Evolutionary conservation across 768 basidiomycete genomes (phyloP).

Genomic region (Paxillus involutus): DNA sequence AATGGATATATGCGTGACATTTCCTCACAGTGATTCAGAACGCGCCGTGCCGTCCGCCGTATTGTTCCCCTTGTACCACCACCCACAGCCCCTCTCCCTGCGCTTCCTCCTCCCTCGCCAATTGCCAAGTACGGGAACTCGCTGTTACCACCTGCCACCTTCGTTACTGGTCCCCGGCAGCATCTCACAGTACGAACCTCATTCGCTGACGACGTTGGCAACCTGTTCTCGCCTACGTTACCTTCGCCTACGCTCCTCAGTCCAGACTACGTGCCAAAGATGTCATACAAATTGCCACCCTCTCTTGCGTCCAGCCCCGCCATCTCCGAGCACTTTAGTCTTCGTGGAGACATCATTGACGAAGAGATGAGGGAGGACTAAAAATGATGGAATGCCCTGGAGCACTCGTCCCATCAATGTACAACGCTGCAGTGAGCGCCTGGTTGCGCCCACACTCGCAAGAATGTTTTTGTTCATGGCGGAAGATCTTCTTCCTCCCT

Average conservation of each 20-base stretch:
- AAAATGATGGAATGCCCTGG: slow-evolving; percentile 7
- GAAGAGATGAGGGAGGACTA: slow-evolving; percentile 24
- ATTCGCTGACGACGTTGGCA: not conserved
- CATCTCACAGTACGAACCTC: slow-evolving; percentile 13
- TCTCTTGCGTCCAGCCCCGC: slow-evolving; percentile 10
- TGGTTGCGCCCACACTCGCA: slow-evolving; percentile 6
- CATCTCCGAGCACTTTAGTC: slow-evolving; percentile 4
- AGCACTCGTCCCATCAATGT: slow-evolving; percentile 3
- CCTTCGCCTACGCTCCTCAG: slow-evolving; percentile 7
- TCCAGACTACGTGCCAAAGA: slow-evolving; percentile 8
- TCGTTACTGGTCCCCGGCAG: slow-evolving; percentile 17
- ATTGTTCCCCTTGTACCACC: slow-evolving; percentile 26
- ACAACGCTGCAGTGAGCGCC: slow-evolving; percentile 7
- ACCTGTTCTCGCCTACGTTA: not conserved
- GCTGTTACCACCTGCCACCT: slow-evolving; percentile 19
- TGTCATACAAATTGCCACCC: slow-evolving; percentile 10
- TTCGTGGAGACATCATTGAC: slow-evolving; percentile 6
- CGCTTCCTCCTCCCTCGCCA: slow-evolving; percentile 23
- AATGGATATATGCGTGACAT: not conserved
- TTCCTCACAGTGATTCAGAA: slow-evolving; percentile 27
- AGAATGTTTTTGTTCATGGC: not conserved
- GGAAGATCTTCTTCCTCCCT: not conserved
- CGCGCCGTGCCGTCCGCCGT: slow-evolving; percentile 38
- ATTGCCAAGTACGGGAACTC: slow-evolving; percentile 11
- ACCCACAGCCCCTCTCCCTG: slow-evolving; percentile 29